Base-by-base conservation (phyloP, 2,329 filamentous ascomycete species). In the Lachnellula hyalina region DNA sequence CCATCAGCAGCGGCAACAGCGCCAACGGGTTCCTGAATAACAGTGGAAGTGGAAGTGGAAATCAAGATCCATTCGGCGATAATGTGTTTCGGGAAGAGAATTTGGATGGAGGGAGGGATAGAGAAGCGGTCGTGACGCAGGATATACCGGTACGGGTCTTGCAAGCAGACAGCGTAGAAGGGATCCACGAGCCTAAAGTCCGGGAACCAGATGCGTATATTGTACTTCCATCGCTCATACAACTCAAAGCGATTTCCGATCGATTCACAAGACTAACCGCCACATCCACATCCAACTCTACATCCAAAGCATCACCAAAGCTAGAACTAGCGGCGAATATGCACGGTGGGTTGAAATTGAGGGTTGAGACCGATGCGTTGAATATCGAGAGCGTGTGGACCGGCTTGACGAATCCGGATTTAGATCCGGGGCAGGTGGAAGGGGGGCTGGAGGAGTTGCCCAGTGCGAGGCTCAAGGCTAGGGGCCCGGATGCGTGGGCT, bases 101-200 rank as follows among this genome's bases (percentile, higher is more conserved):
- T 28, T 72, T 85, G 23, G 82, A 80, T 70, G 83, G 75, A 61
- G 74, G 77, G 44, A 79, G 87, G 54, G 89, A 93, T 66, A 86
- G 90, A 63, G 92, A 96, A 70, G 96, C 94, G 59, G 81, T 95
- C 64, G 88, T 99, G 66, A 96, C 91, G 0, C 94, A 99, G 68
- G 91, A 97, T 72, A 88, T 99, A 40, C 94, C 94, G n/a, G 87
- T 97, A 44, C 86, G 92, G 17, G 91, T 99, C 1, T 81, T 99
- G 9, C 85, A 89, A 55, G 85, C 89, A 2, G 83, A 87, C 51
- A 87, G 84, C 0, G 90, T 97, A n/a, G 89, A 94, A 66, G 88
- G 85, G n/a, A 85, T 97, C 59, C 90, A 96, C 74, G 93, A 99
- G 74, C 94, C 94, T 14, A 85, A 86, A 57, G 90, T 92, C 56